These are phyloP conservation scores for Uronychia setigera DNA, from an alignment of 73 alveolate genomes.

Conservation along the genomic window DNA sequence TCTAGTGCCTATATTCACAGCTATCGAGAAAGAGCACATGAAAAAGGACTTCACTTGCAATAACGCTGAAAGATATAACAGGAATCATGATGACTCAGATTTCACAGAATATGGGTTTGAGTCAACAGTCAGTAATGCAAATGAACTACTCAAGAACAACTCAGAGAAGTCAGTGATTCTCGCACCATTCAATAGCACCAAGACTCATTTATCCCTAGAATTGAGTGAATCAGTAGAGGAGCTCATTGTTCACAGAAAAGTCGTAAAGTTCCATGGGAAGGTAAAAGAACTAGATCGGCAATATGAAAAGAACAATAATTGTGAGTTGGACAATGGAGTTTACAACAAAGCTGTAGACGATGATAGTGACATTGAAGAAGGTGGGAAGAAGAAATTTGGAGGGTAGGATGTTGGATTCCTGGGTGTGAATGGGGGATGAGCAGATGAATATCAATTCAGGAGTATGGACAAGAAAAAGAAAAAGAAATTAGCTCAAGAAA, in stretches of 20 bases:
- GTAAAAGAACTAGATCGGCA: conserved; percentile 36
- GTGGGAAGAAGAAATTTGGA: not conserved
- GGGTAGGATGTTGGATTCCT: not conserved
- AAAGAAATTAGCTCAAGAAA: too few relatives aligned
- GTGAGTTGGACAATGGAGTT: conserved; percentile 36
- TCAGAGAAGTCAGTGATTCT: conserved; percentile 12
- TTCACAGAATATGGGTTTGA: not conserved
- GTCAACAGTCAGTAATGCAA: not conserved
- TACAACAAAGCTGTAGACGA: not conserved
- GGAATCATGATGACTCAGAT: conserved; percentile 21
- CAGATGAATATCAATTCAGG: not conserved
- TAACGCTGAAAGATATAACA: conserved; percentile 55
- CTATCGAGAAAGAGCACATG: conserved; percentile 44
- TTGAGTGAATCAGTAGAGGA: not conserved
- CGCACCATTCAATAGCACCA: conserved; percentile 13
- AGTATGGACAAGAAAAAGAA: not conserved
- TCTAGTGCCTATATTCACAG: conserved; percentile 40
- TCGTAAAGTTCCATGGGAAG: conserved; percentile 16
- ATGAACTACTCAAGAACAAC: not conserved
- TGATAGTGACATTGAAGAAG: not conserved
- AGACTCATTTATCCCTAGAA: not conserved
- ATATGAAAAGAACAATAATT: conserved; percentile 32
- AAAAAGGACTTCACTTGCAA: conserved; percentile 61
- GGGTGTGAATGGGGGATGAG: not conserved
- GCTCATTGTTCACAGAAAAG: not conserved